These are phyloP conservation scores for Hypoxylon sp. DNA, from an alignment of 2,329 filamentous ascomycete genomes.

Conservation along the genomic window DNA sequence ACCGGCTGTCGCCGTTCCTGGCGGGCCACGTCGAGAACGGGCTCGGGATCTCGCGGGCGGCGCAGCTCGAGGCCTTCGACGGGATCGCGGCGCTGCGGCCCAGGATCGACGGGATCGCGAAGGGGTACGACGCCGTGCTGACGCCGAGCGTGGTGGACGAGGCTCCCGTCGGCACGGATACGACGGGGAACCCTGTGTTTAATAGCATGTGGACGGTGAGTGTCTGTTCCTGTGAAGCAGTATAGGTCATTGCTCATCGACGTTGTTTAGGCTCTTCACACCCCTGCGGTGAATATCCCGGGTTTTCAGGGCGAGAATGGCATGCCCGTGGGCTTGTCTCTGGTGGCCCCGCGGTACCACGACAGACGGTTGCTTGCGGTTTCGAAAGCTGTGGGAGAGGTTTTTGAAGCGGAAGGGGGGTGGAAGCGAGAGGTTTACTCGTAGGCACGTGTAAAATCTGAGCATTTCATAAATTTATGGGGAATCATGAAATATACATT, in stretches of 20 bases:
- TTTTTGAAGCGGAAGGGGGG: constrained; percentile 51
- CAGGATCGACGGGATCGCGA: constrained; percentile 60
- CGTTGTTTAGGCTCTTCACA: constrained; percentile 57
- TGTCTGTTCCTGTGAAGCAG: constrained; percentile 30
- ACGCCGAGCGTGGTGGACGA: constrained; percentile 67
- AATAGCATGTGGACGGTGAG: constrained; percentile 62
- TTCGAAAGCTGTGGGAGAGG: constrained; percentile 49
- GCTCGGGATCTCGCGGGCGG: constrained; percentile 52
- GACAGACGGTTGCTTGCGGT: constrained; percentile 54
- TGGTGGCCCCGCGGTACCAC: constrained; percentile 56
- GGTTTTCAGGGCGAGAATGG: constrained; percentile 65
- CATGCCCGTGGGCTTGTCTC: constrained; percentile 66
- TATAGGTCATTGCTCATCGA: not conserved
- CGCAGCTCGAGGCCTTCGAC: constrained; percentile 63
- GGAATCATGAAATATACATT: not conserved
- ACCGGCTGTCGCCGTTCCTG: constrained; percentile 55
- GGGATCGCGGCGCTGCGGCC: constrained; percentile 61
- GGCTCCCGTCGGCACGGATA: constrained; percentile 61
- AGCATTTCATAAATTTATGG: not conserved
- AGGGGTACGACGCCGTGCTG: constrained; percentile 62
- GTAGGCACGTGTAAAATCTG: not conserved
- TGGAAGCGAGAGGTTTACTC: constrained; percentile 33
- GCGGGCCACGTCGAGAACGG: constrained; percentile 60
- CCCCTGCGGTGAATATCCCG: constrained; percentile 69
- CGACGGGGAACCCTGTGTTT: constrained; percentile 63